Conservation (phyloP, 768 basidiomycete genomes). For the Lyophyllum semitale region DNA sequence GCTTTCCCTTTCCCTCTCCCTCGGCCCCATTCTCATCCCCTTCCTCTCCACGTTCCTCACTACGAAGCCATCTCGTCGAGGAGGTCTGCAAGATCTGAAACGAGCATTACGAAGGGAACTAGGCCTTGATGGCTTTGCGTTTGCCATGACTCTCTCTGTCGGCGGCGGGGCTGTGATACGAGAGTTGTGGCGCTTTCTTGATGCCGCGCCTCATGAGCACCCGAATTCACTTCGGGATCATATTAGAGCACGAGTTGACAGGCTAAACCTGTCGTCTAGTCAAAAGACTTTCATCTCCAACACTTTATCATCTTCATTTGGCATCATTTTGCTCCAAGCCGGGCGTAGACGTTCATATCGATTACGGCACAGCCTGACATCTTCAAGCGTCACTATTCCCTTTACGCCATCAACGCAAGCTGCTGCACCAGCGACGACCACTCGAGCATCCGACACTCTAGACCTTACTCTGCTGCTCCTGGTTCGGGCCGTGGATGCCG, state of each 20-base stretch:
- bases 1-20: slow-evolving; percentile 62
- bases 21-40: slow-evolving; percentile 66
- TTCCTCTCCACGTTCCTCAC: slow-evolving; percentile 40
- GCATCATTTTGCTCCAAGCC: slow-evolving; percentile 57
- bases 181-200: slow-evolving; percentile 38
- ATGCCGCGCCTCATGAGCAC: background rate
- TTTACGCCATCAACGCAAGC: slow-evolving; percentile 8
- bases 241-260: slow-evolving; percentile 10
- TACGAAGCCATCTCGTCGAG: slow-evolving; percentile 19
- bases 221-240: background rate
- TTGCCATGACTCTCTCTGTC: slow-evolving; percentile 62
- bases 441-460: slow-evolving; percentile 54
- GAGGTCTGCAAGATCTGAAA: slow-evolving; percentile 27
- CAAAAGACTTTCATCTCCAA: slow-evolving; percentile 64
- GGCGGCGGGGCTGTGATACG: slow-evolving; percentile 64
- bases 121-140: slow-evolving; percentile 66
- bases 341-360: slow-evolving; percentile 38
- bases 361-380: slow-evolving; percentile 14
- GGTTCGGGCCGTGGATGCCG: slow-evolving; percentile 69
- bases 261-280: slow-evolving; percentile 32
- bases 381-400: slow-evolving; percentile 1
- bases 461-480: slow-evolving; percentile 69
- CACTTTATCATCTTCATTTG: slow-evolving; percentile 55
- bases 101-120: slow-evolving; percentile 58
- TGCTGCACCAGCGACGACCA: slow-evolving; percentile 3